Evolutionary conservation across 768 basidiomycete species (phyloP).

Genomic region (Bullera alba): DNA sequence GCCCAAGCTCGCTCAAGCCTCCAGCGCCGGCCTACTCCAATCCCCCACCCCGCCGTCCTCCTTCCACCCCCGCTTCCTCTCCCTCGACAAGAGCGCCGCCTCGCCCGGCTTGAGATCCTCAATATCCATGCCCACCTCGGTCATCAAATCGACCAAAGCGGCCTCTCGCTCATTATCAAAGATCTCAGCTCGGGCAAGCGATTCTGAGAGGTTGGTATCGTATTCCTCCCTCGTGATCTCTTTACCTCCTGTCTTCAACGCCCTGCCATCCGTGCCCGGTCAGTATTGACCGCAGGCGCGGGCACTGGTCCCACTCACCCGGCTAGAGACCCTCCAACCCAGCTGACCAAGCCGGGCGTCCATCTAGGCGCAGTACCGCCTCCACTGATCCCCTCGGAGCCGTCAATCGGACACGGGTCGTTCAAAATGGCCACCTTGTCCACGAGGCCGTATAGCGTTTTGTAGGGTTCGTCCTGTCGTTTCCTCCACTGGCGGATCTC

Average conservation of each 20-base stretch:
- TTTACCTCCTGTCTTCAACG: slow-evolving; percentile 76
- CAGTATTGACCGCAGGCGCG: not conserved
- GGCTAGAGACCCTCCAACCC: slow-evolving; percentile 90
- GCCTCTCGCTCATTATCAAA: slow-evolving; percentile 44
- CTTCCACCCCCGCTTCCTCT: slow-evolving; percentile 31
- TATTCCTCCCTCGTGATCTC: slow-evolving; percentile 78
- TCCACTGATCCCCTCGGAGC: slow-evolving; percentile 4
- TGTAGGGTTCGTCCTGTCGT: slow-evolving; percentile 63
- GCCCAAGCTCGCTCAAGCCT: no score
- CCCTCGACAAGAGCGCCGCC: slow-evolving; percentile 6
- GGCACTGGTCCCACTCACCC: slow-evolving; percentile 56
- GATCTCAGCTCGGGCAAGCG: slow-evolving; percentile 36
- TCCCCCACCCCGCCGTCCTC: slow-evolving; percentile 14
- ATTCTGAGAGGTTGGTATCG: slow-evolving; percentile 54
- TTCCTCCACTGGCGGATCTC: slow-evolving; percentile 18
- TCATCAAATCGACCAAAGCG: slow-evolving; percentile 14
- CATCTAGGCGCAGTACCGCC: slow-evolving; percentile 85
- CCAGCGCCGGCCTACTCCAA: slow-evolving; percentile 19
- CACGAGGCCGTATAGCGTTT: slow-evolving; percentile 61
- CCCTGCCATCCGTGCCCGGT: slow-evolving; percentile 48
- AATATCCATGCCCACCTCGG: slow-evolving; percentile 19
- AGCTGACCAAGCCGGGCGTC: slow-evolving; percentile 68
- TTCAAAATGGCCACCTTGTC: slow-evolving; percentile 76
- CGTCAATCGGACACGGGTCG: slow-evolving; percentile 52
- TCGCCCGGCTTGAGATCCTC: slow-evolving; percentile 32